These are phyloP conservation scores for Aureobasidium sp. DNA, from an alignment of 2,329 filamentous ascomycete genomes.

Conservation along the genomic window DNA sequence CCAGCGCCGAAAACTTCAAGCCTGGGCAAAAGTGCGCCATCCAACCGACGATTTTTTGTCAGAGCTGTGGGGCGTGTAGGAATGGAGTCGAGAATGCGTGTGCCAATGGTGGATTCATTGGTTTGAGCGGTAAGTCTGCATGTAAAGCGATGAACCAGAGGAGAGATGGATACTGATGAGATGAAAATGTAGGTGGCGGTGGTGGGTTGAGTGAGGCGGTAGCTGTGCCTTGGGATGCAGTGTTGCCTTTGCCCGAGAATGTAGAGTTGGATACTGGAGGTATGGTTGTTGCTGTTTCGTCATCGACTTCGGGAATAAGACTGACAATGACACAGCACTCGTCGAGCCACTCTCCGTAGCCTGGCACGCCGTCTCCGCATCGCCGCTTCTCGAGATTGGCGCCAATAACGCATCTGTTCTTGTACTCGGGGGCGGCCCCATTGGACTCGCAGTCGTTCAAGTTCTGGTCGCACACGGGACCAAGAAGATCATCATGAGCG, in stretches of 20 bases:
- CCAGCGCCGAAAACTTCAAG: constrained; percentile 35
- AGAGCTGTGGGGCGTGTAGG: constrained; percentile 49
- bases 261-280: constrained; percentile 45
- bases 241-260: constrained; percentile 46
- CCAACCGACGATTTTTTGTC: constrained; percentile 51
- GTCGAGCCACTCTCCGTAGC: constrained; percentile 58
- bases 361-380: constrained; percentile 55
- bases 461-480: constrained; percentile 50
- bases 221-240: constrained; percentile 43
- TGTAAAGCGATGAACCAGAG: background rate
- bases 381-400: constrained; percentile 32
- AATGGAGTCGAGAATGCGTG: constrained; percentile 52
- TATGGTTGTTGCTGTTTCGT: background rate
- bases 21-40: constrained; percentile 53
- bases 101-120: constrained; percentile 44
- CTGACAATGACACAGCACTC: constrained; percentile 36
- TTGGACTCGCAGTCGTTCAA: constrained; percentile 54
- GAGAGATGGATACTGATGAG: background rate
- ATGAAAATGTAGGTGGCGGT: constrained; percentile 2
- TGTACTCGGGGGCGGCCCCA: constrained; percentile 50
- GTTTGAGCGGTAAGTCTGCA: constrained; percentile 13
- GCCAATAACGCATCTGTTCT: constrained; percentile 1
- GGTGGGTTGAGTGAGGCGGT: constrained; percentile 52
- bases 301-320: background rate
- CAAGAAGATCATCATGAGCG: constrained; percentile 51